A percentile compares a stretch with the other conserved stretches of the same genome.
These are phyloP conservation scores for Apophysomyces trapeziformis DNA, from an alignment of 371 early-diverging fungal species.

Conservation along the genomic window DNA sequence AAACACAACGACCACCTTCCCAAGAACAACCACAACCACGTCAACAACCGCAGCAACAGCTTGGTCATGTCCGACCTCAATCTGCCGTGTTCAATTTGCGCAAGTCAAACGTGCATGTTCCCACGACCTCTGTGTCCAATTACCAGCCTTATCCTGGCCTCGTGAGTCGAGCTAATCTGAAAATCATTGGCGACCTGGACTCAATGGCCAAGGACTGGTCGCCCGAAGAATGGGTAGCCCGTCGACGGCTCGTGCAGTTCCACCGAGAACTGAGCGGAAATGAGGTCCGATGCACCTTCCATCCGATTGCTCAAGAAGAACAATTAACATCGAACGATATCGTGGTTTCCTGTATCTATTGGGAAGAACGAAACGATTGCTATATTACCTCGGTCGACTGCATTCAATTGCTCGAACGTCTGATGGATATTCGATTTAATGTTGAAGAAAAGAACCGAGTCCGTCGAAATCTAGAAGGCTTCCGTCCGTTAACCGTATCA, in stretches of 20 bases:
- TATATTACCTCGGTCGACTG: slow-evolving; percentile 84
- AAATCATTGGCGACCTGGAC: slow-evolving; percentile 62
- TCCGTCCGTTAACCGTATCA: slow-evolving; percentile 76
- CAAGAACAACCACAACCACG: not conserved
- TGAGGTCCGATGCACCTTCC: slow-evolving; percentile 68
- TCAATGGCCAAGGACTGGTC: slow-evolving; percentile 60
- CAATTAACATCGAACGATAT: slow-evolving; percentile 49
- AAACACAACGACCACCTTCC: slow-evolving; percentile 1
- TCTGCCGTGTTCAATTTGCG: slow-evolving; percentile 12
- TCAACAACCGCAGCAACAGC: too few species aligned
- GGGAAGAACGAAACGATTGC: slow-evolving; percentile 72
- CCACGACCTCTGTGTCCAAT: slow-evolving; percentile 22
- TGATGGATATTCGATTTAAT: slow-evolving; percentile 73
- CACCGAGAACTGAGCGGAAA: slow-evolving; percentile 67
- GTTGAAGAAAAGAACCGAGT: slow-evolving; percentile 88
- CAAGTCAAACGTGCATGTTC: slow-evolving; percentile 9
- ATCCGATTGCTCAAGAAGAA: slow-evolving; percentile 63
- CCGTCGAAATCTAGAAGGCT: slow-evolving; percentile 83
- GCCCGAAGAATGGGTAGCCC: slow-evolving; percentile 59
- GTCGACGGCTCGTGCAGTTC: slow-evolving; percentile 76
- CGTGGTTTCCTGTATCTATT: slow-evolving; percentile 82
- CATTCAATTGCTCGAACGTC: slow-evolving; percentile 70
- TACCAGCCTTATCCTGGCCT: slow-evolving; percentile 57
- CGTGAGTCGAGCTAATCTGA: slow-evolving; percentile 67
- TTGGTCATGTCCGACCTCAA: slow-evolving; percentile 1